Percentiles rank a stretch among this genome's conserved stretches.
Conservation (phyloP, 805 yeast genomes). For the Pichia gijzeniarum region DNA sequence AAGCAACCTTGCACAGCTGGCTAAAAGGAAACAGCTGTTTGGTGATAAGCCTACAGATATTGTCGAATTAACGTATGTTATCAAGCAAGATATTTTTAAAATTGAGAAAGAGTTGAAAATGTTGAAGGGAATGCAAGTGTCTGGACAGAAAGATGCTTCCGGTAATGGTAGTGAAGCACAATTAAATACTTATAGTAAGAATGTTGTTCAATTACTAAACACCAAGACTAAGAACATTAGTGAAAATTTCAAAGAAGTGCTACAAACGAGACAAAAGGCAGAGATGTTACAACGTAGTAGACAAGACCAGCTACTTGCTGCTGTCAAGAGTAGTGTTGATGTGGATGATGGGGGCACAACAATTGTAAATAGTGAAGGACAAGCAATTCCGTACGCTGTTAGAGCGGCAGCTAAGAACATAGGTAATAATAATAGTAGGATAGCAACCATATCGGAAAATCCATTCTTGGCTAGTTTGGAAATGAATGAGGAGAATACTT, state of each 20-base stretch:
- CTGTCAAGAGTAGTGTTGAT: conserved; percentile 27
- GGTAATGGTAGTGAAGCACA: conserved; percentile 42
- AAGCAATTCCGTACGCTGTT: conserved; percentile 24
- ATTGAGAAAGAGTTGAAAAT: conserved; percentile 66
- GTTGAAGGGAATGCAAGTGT: conserved; percentile 34
- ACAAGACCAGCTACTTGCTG: conserved; percentile 75
- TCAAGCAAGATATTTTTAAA: conserved; percentile 79
- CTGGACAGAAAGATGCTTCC: not conserved
- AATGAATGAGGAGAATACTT: not conserved
- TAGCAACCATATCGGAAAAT: conserved; percentile 26
- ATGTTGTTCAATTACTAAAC: conserved; percentile 80
- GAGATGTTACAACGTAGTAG: conserved; percentile 76
- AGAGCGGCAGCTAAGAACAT: conserved; percentile 14
- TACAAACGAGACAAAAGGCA: conserved; percentile 78
- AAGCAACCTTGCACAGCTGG: conserved; percentile 70
- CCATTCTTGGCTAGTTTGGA: conserved; percentile 30
- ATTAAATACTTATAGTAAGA: conserved; percentile 66
- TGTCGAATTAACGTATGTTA: conserved; percentile 81
- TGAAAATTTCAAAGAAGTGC: conserved; percentile 84
- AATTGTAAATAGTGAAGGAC: not conserved
- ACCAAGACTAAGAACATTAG: conserved; percentile 89
- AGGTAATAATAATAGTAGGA: not conserved
- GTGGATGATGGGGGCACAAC: conserved; percentile 1
- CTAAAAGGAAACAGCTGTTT: conserved; percentile 83
- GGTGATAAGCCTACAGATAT: conserved; percentile 94